A percentile compares a stretch with the other conserved stretches of the same genome.
These are phyloP conservation scores for Funneliformis caledonium DNA, from an alignment of 371 early-diverging fungal species.

Conservation along the genomic window DNA sequence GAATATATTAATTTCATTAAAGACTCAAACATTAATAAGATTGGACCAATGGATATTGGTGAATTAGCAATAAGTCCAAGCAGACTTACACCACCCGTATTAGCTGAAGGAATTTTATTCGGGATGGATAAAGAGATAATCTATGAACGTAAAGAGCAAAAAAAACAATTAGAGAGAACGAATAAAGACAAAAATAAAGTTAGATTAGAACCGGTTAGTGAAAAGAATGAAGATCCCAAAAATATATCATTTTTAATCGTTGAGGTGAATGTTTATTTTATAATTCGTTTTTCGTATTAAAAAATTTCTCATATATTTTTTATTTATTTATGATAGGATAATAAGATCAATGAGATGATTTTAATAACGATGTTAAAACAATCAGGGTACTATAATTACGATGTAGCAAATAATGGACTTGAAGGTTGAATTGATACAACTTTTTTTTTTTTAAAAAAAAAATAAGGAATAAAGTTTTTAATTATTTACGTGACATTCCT, in stretches of 20 bases:
- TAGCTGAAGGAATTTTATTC: neutral
- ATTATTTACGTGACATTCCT: neutral
- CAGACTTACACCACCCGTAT: neutral
- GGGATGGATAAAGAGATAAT: neutral
- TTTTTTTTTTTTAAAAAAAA: neutral
- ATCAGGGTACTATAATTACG: neutral
- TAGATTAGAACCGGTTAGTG: neutral
- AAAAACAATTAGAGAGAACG: neutral
- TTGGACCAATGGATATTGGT: neutral
- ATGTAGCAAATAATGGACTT: slow-evolving; percentile 9
- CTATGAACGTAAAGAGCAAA: neutral
- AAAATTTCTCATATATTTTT: neutral
- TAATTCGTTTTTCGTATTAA: neutral
- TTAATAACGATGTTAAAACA: slow-evolving; percentile 23
- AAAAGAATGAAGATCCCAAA: neutral
- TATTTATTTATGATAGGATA: slow-evolving; percentile 2
- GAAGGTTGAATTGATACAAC: neutral
- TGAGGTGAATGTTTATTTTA: neutral
- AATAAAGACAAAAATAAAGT: neutral
- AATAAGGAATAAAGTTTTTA: neutral
- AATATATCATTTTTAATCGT: slow-evolving; percentile 11
- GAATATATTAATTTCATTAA: neutral
- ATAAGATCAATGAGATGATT: slow-evolving; percentile 23
- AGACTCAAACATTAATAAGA: neutral
- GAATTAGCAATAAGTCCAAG: neutral